Base-by-base conservation (phyloP, 1,284 basidiomycete species). In the Psilocybe mexicana region DNA sequence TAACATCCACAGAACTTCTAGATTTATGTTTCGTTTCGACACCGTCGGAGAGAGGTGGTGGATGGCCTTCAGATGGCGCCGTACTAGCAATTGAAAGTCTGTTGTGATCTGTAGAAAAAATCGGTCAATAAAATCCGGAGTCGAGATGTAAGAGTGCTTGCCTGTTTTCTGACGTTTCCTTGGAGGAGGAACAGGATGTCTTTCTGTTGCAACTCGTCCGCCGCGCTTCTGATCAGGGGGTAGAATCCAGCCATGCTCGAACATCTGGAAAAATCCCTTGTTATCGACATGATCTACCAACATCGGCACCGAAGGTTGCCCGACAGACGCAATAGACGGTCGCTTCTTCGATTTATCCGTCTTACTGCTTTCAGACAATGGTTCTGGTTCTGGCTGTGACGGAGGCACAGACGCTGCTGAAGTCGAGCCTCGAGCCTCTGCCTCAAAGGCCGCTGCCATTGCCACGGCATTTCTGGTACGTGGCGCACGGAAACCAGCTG, bases 191-290 rank as follows among this genome's bases (percentile, higher is more conserved):
- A 73, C 59, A 7, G 70, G 54, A 12, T 69, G 70, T 42, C 74
- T 75, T 44, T 84, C 81, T 6, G 78, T 61, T 6, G 76, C 70
- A 25, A 74, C 70, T 25, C 83, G 78, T 14, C 81, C 85, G 48
- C 80, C 81, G 38, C 86, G 79, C 64, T 84, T 83, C 45, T 84
- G 81, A 30, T 88, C 92, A 7, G 85, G 65, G 7, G 93, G 92
- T 14, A 96, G 74, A 14, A 96, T 93, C 94, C 94, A 97, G 1
- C 94, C 94, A 23, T 80, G 76, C 63, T 97, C 88, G 74, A 96
- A 97, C 73, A 88, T 76, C 68, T 79, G 84, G 79, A 96, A 97
- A 40, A 89, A 89, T 55, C 85, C 84, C 61, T 83, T 80, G 46
- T 81, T 79, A 66, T 88, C 90, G 24, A 97, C 85, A 43, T 86